Evolutionary conservation across 768 basidiomycete genomes (phyloP).

Genomic region (Boletus pseudopeckii): DNA sequence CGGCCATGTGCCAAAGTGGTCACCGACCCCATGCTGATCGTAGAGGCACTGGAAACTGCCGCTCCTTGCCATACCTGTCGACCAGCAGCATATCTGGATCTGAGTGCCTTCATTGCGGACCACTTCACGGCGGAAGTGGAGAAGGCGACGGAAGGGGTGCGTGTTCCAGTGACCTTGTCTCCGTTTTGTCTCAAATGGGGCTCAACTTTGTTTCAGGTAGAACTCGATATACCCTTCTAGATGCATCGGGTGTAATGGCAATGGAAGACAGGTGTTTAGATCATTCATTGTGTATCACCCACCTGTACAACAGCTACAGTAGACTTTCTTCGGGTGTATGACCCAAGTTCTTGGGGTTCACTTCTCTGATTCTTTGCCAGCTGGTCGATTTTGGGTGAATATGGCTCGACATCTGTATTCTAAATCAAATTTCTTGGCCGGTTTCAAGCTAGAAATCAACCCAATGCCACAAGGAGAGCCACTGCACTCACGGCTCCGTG

Average conservation of each 20-base stretch:
- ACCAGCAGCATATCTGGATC: slow-evolving; percentile 28
- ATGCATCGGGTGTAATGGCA: slow-evolving; percentile 1
- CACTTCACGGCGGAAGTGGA: slow-evolving; percentile 30
- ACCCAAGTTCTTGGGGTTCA: no score
- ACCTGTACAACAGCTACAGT: slow-evolving; percentile 7
- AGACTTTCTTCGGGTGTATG: background rate
- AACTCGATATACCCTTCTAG: slow-evolving; percentile 31
- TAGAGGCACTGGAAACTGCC: slow-evolving; percentile 30
- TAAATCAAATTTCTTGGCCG: background rate
- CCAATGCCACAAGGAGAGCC: background rate
- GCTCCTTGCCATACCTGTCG: slow-evolving; percentile 29
- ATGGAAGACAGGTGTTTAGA: background rate
- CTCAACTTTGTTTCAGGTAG: slow-evolving; percentile 24
- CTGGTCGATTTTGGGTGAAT: background rate
- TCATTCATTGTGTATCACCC: slow-evolving; percentile 4
- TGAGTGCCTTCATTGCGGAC: slow-evolving; percentile 32
- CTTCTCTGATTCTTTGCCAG: background rate
- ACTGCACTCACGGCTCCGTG: background rate
- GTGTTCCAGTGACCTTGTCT: slow-evolving; percentile 8
- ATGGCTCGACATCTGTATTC: background rate
- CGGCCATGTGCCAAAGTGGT: slow-evolving; percentile 31
- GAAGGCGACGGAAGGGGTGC: slow-evolving; percentile 27
- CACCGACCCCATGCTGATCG: slow-evolving; percentile 29
- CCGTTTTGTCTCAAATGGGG: slow-evolving; percentile 2
- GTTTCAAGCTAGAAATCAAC: background rate